These are phyloP conservation scores for Scolecobasidium constrictum DNA, from an alignment of 2,329 filamentous ascomycete species.

Conservation along the genomic window DNA sequence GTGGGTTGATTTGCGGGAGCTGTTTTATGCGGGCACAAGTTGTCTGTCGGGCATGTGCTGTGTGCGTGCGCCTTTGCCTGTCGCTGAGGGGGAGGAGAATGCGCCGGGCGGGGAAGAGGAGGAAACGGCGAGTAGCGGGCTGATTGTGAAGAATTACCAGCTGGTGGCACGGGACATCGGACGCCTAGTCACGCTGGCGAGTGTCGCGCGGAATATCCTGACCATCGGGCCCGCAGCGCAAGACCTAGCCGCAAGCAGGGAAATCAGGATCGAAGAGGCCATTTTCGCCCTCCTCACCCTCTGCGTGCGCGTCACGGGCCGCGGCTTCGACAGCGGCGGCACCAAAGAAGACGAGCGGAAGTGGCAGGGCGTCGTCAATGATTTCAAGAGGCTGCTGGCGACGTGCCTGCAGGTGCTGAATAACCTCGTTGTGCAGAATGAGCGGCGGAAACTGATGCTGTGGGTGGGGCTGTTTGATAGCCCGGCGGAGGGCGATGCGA, in stretches of 20 bases:
- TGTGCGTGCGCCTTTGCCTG: constrained; percentile 40
- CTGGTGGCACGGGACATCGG: constrained; percentile 51
- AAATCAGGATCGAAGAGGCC: constrained; percentile 45
- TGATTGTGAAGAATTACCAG: constrained; percentile 48
- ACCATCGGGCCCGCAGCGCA: constrained; percentile 51
- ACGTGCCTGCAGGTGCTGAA: constrained; percentile 57
- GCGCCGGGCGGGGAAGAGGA: not conserved
- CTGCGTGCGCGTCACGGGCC: constrained; percentile 52
- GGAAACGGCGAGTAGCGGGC: not conserved
- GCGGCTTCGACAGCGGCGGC: constrained; percentile 54
- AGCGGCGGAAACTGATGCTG: constrained; percentile 52
- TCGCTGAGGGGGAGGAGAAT: not conserved
- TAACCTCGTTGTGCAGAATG: constrained; percentile 55
- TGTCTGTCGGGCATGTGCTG: constrained; percentile 52
- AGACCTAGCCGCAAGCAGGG: constrained; percentile 48
- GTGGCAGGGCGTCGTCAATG: constrained; percentile 54
- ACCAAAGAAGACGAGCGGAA: constrained; percentile 45
- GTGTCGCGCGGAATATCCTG: constrained; percentile 50
- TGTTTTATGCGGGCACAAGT: constrained; percentile 49
- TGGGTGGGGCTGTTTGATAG: constrained; percentile 56
- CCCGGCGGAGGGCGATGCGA: constrained; percentile 18
- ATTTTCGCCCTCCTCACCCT: constrained; percentile 51
- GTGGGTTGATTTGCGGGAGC: constrained; percentile 48
- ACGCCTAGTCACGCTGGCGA: constrained; percentile 50
- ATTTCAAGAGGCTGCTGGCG: constrained; percentile 55